phyloP scores from a whole-genome alignment of 2,329 filamentous ascomycete genomes.

The Sphaerulina vaccinii region DNA sequence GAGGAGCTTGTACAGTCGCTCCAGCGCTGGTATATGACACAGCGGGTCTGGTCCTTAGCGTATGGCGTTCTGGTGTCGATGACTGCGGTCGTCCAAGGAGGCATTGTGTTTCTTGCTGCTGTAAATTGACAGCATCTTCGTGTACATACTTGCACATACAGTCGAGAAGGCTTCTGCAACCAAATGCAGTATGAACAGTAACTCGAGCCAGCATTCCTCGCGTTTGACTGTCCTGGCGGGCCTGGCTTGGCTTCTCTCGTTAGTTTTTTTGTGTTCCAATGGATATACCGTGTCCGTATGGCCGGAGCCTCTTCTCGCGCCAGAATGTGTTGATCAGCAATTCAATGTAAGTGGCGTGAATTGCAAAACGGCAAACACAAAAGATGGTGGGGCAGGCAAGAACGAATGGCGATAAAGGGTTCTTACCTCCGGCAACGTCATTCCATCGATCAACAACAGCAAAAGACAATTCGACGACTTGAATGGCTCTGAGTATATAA shows the following conservation, averaged over 20 bases:
- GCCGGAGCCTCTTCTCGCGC: too few species aligned
- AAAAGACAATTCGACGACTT: too few species aligned
- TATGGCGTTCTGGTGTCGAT: neutral
- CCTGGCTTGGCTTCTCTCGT: too few species aligned
- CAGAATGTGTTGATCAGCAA: too few species aligned
- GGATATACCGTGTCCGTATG: too few species aligned
- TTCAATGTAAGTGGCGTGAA: neutral
- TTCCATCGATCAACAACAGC: neutral
- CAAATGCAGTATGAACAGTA: too few species aligned
- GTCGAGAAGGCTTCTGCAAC: neutral
- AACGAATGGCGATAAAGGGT: neutral
- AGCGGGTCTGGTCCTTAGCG: neutral
- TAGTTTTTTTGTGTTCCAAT: too few species aligned
- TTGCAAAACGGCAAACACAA: neutral
- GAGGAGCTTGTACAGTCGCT: conserved; percentile 2
- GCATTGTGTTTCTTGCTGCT: neutral
- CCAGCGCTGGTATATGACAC: neutral
- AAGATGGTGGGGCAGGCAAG: neutral
- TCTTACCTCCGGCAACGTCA: neutral
- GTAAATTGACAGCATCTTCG: neutral
- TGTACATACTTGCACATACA: conserved; percentile 9
- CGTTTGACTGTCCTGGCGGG: too few species aligned
- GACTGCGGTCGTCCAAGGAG: neutral
- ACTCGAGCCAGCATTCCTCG: too few species aligned
- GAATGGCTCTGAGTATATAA: too few species aligned